phyloP scores from a whole-genome alignment of 179 eudicot genomes.

The Patellifolia procumbens region DNA sequence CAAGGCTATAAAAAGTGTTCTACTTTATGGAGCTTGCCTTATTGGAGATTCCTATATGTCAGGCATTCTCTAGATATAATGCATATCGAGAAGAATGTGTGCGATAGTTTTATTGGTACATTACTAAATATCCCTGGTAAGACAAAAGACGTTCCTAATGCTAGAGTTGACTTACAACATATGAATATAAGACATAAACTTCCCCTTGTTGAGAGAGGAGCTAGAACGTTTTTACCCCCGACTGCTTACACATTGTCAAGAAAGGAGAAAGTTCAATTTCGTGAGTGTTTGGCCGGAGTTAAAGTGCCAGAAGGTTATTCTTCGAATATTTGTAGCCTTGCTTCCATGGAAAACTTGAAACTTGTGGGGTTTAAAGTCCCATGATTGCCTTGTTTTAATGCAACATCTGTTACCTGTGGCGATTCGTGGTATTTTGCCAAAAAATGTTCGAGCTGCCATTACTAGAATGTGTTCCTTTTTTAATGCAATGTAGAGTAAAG shows the following conservation, averaged over 20 bases:
- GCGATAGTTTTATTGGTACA: neutral
- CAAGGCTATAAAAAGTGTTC: neutral
- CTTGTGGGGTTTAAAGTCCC: constrained; percentile 14
- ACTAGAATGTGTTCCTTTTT: constrained; percentile 12
- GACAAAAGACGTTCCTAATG: neutral
- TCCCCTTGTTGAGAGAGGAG: neutral
- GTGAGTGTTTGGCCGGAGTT: neutral
- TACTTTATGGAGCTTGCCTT: neutral
- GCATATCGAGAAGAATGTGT: no score
- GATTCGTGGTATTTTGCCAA: constrained; percentile 5
- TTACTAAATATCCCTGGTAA: neutral
- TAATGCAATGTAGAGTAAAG: constrained; percentile 3
- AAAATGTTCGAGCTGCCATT: neutral
- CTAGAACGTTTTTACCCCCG: neutral
- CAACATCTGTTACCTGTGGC: constrained; percentile 11
- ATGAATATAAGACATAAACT: neutral
- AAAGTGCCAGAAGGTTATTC: constrained; percentile 10
- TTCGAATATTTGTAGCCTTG: constrained; percentile 1
- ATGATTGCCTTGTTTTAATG: constrained; percentile 19
- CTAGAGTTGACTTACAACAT: neutral
- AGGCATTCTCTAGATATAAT: no score
- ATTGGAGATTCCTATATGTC: neutral
- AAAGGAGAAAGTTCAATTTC: neutral
- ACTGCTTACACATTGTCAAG: neutral
- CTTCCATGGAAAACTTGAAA: constrained; percentile 1